These are phyloP conservation scores for Pseudogymnoascus pannorum DNA, from an alignment of 2,329 filamentous ascomycete species.

Conservation along the genomic window DNA sequence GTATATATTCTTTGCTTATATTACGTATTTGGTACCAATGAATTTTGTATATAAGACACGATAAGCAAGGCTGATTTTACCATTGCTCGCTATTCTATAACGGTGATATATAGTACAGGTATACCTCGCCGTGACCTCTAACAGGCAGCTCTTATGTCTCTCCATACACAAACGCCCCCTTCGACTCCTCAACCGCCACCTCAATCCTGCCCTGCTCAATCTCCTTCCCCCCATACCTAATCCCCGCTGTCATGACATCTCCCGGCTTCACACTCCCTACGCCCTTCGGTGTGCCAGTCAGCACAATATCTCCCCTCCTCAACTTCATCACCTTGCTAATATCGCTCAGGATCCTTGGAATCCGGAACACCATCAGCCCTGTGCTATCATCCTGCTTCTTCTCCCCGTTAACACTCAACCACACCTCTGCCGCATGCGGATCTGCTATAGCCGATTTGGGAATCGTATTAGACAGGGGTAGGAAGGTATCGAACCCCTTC, in stretches of 20 bases:
- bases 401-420: conserved; percentile 74
- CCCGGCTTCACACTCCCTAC: conserved; percentile 81
- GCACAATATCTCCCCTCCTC: conserved; percentile 81
- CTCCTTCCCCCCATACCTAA: conserved; percentile 74
- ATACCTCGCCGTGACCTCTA: not conserved
- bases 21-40: not conserved
- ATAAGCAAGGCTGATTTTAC: not conserved
- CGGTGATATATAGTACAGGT: conserved; percentile 1
- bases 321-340: conserved; percentile 94
- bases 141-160: not conserved
- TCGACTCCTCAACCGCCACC: conserved; percentile 67
- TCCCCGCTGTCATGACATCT: conserved; percentile 77
- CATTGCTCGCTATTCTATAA: conserved; percentile 6
- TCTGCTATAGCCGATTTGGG: conserved; percentile 72
- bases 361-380: conserved; percentile 87
- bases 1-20: conserved; percentile 1
- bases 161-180: not conserved
- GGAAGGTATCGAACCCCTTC: conserved; percentile 97
- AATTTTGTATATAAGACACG: not conserved
- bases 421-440: conserved; percentile 83
- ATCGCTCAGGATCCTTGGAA: conserved; percentile 80
- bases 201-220: conserved; percentile 78
- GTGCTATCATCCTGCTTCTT: conserved; percentile 79
- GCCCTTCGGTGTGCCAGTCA: conserved; percentile 97
- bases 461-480: conserved; percentile 78